These are phyloP conservation scores for Pseudoturritis turrita DNA, from an alignment of 345 rosid species.

Conservation along the genomic window DNA sequence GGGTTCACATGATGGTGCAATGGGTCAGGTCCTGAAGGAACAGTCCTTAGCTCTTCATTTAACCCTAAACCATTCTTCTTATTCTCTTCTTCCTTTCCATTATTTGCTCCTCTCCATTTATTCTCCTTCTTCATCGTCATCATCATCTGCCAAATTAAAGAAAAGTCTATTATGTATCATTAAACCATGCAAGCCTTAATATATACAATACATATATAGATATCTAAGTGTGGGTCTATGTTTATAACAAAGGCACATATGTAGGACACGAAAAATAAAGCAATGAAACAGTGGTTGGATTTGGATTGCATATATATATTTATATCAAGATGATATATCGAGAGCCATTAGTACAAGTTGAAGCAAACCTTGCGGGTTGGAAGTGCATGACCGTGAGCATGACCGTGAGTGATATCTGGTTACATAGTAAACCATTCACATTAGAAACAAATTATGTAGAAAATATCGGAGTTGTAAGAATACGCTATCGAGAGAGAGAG, in stretches of 20 bases:
- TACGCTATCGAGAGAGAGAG: neutral
- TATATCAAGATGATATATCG: neutral
- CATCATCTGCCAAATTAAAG: slow-evolving; percentile 28
- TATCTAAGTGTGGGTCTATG: neutral
- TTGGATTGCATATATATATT: neutral
- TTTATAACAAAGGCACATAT: neutral
- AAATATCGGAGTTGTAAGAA: neutral
- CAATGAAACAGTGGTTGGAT: neutral
- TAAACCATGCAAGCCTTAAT: neutral
- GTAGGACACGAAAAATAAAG: neutral
- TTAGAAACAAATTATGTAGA: neutral
- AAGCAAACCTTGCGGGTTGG: slow-evolving; percentile 34
- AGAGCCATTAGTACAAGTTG: neutral
- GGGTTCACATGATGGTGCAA: slow-evolving; percentile 66
- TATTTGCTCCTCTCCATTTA: neutral
- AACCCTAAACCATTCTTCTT: neutral
- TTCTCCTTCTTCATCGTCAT: slow-evolving; percentile 3
- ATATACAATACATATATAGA: neutral
- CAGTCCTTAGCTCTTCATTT: slow-evolving; percentile 48
- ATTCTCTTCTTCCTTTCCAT: slow-evolving; percentile 1
- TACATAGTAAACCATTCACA: neutral
- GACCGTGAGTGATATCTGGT: slow-evolving; percentile 25
- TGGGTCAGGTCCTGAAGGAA: slow-evolving; percentile 84
- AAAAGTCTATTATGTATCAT: neutral
- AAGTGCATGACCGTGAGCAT: slow-evolving; percentile 15